Conservation (phyloP, 1,139 yeast genomes). For the Diutina rugosa region DNA sequence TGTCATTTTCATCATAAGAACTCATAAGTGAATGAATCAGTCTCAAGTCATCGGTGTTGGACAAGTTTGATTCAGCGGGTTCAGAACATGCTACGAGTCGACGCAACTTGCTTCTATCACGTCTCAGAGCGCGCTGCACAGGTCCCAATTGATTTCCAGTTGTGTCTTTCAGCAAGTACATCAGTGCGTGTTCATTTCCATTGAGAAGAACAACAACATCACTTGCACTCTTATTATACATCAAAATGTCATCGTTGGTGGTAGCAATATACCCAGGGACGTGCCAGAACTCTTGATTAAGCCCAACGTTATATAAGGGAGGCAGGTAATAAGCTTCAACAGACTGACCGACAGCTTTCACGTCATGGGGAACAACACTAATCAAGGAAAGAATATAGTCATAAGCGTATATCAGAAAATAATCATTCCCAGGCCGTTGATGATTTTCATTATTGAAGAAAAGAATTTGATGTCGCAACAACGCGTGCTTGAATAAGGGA, state of each 20-base stretch:
- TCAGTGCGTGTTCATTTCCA: background rate
- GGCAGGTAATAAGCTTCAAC: slow-evolving; percentile 5
- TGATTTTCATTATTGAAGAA: slow-evolving; percentile 26
- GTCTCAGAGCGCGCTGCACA: background rate
- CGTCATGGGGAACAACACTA: slow-evolving; percentile 24
- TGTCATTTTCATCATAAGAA: background rate
- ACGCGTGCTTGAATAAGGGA: slow-evolving; percentile 54
- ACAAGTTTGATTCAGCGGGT: background rate
- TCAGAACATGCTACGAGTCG: background rate
- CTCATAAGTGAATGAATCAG: background rate
- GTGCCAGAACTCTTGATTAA: slow-evolving; percentile 33
- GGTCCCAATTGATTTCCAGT: background rate
- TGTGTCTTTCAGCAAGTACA: background rate
- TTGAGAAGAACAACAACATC: slow-evolving; percentile 28
- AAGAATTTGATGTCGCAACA: slow-evolving; percentile 49
- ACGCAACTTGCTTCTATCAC: background rate
- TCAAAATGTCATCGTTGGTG: slow-evolving; percentile 60
- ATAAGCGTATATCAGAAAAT: slow-evolving; percentile 10
- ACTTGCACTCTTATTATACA: slow-evolving; percentile 41
- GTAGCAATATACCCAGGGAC: slow-evolving; percentile 41
- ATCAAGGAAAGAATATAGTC: slow-evolving; percentile 23
- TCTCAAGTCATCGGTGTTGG: background rate
- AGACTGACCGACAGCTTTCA: slow-evolving; percentile 4
- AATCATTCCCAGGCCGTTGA: background rate
- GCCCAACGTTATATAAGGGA: slow-evolving; percentile 55